Evolutionary conservation across 202 grass and related monocot genomes (phyloP).

Genomic region (Zoysia matrella): DNA sequence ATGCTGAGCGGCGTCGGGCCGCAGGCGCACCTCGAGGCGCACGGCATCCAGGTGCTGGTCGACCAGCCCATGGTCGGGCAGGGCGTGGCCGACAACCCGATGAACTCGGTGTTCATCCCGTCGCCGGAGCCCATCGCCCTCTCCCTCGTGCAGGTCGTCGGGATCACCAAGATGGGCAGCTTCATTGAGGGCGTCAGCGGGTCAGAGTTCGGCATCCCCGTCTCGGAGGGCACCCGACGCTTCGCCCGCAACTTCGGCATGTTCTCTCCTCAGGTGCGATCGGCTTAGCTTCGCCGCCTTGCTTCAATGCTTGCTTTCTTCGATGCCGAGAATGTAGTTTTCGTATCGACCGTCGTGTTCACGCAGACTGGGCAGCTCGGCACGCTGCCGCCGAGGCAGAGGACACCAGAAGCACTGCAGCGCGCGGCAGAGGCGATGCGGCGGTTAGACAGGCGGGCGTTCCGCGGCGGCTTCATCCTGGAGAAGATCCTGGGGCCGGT

Average conservation of each 20-base stretch:
- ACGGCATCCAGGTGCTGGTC: constrained; percentile 60
- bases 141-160: constrained; percentile 79
- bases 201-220: constrained; percentile 61
- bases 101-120: constrained; percentile 80
- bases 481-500: constrained; percentile 81
- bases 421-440: constrained; percentile 69
- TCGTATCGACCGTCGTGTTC: no score
- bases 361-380: constrained; percentile 77
- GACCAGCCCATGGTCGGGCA: constrained; percentile 85
- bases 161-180: constrained; percentile 68
- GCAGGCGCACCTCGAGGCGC: constrained; percentile 64
- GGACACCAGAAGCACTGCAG: constrained; percentile 68
- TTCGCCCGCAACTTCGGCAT: constrained; percentile 61
- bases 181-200: constrained; percentile 93
- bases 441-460: constrained; percentile 56
- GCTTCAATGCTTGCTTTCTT: no score
- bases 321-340: no score
- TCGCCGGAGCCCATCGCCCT: constrained; percentile 64
- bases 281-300: no score
- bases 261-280: constrained; percentile 44
- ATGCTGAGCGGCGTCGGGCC: constrained; percentile 82
- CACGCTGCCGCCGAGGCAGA: constrained; percentile 72
- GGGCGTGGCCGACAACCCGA: constrained; percentile 79
- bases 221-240: constrained; percentile 31
- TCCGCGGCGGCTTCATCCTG: constrained; percentile 87